Base-by-base conservation (phyloP, 2,329 filamentous ascomycete species). In the Aspergillus unguis region DNA sequence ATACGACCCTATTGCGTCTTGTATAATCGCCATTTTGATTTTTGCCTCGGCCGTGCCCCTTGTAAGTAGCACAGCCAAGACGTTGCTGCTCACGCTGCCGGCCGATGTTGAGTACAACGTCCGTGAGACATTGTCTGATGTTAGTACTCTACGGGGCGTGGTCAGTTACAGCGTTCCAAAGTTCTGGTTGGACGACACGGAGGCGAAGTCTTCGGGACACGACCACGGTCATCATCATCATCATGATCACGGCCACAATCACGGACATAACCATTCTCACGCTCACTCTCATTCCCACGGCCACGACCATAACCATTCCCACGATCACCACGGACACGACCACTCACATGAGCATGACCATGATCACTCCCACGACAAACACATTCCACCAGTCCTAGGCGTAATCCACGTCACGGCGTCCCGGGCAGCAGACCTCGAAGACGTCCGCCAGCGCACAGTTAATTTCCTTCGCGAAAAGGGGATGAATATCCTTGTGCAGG, bases 1-100 rank as follows among this genome's bases (percentile, higher is more conserved):
- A 26, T 99, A 92, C 84, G 94, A 99, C 68, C 94, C 94, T 2
- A 74, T 97, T 23, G 94, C 94, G 0, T 96, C 92, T 0, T 95
- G 92, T 69, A 80, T 96, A 54, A 99, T 99, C 60, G 92, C 94
- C 0, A 80, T 94, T 27, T 80, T 99, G 43, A 99, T 99, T 60
- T 92, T 96, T 69, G 81, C 87, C n/a, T 95, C 92, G 6, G 90
- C 94, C 0, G 83, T 92, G 29, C 94, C 94, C 0, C 81, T 99
- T 0, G 91, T 99, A 25, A 85, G 84, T 56, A 90, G 88, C 11
- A 91, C 89, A 1, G 94, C 91, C 1, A 87, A 86, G 63, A 86
- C 88, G 23, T 77, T 99, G 3, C 78, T 99, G 25, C 80, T 99
- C 2, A 90, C 90, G 17, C 81, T 97, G 2, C 90, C 94, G 0